Evolutionary conservation across 164 flowering plant genomes (phyloP), one percentile per base, ranked within the genome.

Genomic region (Hamamelis virginiana): DNA sequence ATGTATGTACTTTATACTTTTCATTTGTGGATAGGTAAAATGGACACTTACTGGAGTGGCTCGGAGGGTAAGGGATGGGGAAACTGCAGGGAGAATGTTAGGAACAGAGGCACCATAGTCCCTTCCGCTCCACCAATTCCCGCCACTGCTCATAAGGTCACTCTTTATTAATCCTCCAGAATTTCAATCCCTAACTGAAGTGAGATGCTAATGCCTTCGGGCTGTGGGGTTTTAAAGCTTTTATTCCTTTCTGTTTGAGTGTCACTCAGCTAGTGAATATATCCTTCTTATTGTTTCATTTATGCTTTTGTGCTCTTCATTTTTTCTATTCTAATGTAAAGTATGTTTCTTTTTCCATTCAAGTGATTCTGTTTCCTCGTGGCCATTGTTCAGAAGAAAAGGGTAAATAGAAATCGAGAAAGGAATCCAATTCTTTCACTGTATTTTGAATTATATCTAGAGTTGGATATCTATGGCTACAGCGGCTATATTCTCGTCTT

Each of bases 401-500:
- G 55, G 11, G 51, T 50, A 5, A 33, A 4, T 5, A 65, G 1
- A 51, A 26, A n/a, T 18, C 28, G 27, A 51, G 68, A 27, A 47
- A 51, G 19, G 68, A 28, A 65, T 65, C 68, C n/a, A 5, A 26
- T 65, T 65, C 68, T 41, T 61, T 41, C 5, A 59, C 19, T 33
- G 41, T 33, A 2, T 33, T 33, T 2, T 33, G 41, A 6, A 33
- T 33, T 33, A 33, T 6, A 33, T 6, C 41, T 33, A 33, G 4
- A 33, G 2, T 33, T 33, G 2, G 41, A 33, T 33, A 33, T 33
- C 6, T 0, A 92, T 90, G 98, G 91, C 95, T 8, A 73, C 86
- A 0, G 91, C 92, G 51, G 91, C 96, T 18, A 84, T 89, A 25
- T 89, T 89, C 56, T 84, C 96, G 14, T 85, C 96, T 16, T 47